phyloP scores from a whole-genome alignment of 169 alveolate species.

The Plasmodium gonderi region DNA sequence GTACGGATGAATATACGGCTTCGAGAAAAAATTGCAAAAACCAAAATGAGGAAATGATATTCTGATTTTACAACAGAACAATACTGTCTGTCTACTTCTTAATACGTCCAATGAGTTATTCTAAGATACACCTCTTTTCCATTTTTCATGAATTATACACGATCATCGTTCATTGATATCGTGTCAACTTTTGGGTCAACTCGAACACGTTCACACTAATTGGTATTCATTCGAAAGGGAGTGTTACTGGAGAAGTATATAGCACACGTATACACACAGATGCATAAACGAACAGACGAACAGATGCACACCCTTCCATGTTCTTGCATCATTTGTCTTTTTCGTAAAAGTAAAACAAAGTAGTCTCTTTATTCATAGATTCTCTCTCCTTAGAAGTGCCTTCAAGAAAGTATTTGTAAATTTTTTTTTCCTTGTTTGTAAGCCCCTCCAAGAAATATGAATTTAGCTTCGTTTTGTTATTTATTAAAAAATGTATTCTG shows the following conservation, averaged over 20 bases:
- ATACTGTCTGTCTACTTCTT: background rate
- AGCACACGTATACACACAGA: background rate
- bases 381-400: conserved; percentile 74
- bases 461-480: conserved; percentile 66
- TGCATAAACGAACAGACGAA: too few species aligned
- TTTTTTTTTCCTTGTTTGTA: conserved; percentile 73
- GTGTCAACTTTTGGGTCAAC: background rate
- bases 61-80: background rate
- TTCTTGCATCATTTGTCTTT: conserved; percentile 44
- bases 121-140: too few species aligned
- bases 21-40: background rate
- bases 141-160: too few species aligned
- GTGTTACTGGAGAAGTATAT: too few species aligned
- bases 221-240: background rate
- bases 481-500: conserved; percentile 63
- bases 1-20: background rate
- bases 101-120: background rate
- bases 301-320: too few species aligned
- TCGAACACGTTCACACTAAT: background rate
- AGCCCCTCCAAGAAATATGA: conserved; percentile 72
- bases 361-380: conserved; percentile 46
- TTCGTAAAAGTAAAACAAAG: conserved; percentile 62
- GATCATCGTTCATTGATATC: too few species aligned
- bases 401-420: conserved; percentile 67
- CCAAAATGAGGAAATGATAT: background rate